phyloP scores from a whole-genome alignment of 257 asterid species.

The Solanum chiquidenum region DNA sequence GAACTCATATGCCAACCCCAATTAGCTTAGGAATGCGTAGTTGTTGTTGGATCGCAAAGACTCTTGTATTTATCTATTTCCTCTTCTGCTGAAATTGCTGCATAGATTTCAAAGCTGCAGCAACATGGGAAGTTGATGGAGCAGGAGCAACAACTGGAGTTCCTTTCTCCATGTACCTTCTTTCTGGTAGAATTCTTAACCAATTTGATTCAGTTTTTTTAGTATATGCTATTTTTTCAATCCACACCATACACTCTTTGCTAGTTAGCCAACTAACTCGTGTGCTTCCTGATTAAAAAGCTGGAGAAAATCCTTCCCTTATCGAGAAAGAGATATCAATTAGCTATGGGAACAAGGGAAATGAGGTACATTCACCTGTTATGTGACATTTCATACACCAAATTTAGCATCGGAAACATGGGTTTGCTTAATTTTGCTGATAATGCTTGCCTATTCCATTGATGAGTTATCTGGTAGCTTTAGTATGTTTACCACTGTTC shows the following conservation, averaged over 20 bases:
- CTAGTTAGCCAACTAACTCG: conserved; percentile 4
- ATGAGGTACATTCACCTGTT: conserved; percentile 53
- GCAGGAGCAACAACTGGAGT: conserved; percentile 59
- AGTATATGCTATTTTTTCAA: neutral
- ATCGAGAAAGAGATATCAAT: conserved; percentile 69
- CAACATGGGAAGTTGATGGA: conserved; percentile 91
- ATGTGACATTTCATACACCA: neutral
- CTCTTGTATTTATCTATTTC: neutral
- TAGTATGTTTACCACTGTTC: neutral
- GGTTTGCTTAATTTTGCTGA: neutral
- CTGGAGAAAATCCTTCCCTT: conserved; percentile 33
- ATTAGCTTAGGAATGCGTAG: neutral
- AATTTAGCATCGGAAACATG: neutral
- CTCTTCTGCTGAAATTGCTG: conserved; percentile 8
- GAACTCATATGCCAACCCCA: neutral
- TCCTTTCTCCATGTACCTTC: conserved; percentile 84
- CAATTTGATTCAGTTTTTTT: neutral
- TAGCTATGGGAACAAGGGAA: conserved; percentile 94
- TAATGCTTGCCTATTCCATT: neutral
- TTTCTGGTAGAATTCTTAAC: conserved; percentile 42
- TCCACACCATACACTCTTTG: neutral
- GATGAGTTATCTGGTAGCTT: neutral
- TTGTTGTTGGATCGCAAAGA: neutral
- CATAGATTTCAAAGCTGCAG: conserved; percentile 55
- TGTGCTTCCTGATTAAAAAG: conserved; percentile 16